phyloP scores from a whole-genome alignment of 331 rosid species.

The Dryas integrifolia region DNA sequence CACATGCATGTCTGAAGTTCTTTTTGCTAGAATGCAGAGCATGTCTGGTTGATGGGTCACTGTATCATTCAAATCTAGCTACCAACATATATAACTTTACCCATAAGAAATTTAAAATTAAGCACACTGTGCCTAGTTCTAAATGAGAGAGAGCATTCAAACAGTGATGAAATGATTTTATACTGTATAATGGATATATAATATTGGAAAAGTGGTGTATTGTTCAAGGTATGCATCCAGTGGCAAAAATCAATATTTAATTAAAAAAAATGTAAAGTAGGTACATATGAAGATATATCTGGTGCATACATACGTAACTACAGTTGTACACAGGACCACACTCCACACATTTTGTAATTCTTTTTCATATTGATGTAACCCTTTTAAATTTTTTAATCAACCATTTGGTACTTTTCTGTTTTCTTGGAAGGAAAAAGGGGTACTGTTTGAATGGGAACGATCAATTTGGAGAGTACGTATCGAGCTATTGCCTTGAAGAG shows the following conservation, averaged over 20 bases:
- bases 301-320: neutral
- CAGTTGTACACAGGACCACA: neutral
- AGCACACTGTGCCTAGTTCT: neutral
- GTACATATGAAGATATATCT: neutral
- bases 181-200: too few relatives aligned
- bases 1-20: slow-evolving; percentile 8
- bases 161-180: neutral
- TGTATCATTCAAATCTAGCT: neutral
- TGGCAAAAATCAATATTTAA: neutral
- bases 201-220: too few relatives aligned
- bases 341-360: neutral
- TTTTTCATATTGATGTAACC: too few relatives aligned
- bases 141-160: neutral
- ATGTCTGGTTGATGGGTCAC: neutral
- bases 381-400: too few relatives aligned
- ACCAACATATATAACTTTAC: neutral
- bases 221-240: too few relatives aligned
- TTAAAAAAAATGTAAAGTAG: neutral
- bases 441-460: neutral
- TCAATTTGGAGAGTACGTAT: neutral
- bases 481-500: slow-evolving; percentile 14
- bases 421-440: neutral
- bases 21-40: slow-evolving; percentile 1
- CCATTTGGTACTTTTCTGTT: neutral
- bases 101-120: neutral